phyloP scores from a whole-genome alignment of 1,139 yeast species.

The Suhomyces ambrosiae region DNA sequence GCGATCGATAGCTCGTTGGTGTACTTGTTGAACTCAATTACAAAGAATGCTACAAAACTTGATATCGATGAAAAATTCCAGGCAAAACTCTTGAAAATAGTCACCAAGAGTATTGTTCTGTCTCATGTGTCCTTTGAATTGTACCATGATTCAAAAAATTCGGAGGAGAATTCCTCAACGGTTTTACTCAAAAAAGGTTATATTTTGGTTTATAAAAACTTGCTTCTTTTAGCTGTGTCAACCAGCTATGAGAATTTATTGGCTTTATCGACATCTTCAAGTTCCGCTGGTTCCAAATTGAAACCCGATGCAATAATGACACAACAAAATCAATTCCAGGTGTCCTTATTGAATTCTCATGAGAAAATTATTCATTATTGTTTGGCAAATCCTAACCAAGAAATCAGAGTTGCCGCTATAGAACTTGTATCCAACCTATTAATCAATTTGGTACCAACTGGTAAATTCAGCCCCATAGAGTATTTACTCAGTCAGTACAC shows the following conservation, averaged over 20 bases:
- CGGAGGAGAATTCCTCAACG: constrained; percentile 21
- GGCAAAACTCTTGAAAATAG: constrained; percentile 38
- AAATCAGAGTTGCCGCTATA: constrained; percentile 41
- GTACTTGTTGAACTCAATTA: constrained; percentile 35
- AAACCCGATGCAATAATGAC: constrained; percentile 48
- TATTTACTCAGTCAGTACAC: constrained; percentile 36
- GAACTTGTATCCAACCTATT: constrained; percentile 41
- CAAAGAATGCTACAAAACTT: constrained; percentile 40
- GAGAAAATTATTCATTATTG: constrained; percentile 36
- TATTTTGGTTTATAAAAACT: constrained; percentile 34
- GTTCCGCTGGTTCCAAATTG: constrained; percentile 43
- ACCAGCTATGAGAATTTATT: constrained; percentile 43
- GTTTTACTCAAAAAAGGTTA: constrained; percentile 38
- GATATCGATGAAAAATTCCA: constrained; percentile 48
- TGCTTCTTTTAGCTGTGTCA: constrained; percentile 36
- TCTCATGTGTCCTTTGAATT: constrained; percentile 23
- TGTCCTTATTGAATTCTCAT: constrained; percentile 29
- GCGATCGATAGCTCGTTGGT: constrained; percentile 31
- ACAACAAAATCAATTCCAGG: constrained; percentile 44
- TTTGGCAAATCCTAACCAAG: constrained; percentile 36
- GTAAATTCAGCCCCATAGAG: constrained; percentile 39
- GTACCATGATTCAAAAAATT: constrained; percentile 17
- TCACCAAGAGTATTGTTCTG: constrained; percentile 29
- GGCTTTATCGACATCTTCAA: constrained; percentile 37
- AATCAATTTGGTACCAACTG: constrained; percentile 43